phyloP scores from a whole-genome alignment of 2,329 filamentous ascomycete genomes.

The Hypoxylon sp. region DNA sequence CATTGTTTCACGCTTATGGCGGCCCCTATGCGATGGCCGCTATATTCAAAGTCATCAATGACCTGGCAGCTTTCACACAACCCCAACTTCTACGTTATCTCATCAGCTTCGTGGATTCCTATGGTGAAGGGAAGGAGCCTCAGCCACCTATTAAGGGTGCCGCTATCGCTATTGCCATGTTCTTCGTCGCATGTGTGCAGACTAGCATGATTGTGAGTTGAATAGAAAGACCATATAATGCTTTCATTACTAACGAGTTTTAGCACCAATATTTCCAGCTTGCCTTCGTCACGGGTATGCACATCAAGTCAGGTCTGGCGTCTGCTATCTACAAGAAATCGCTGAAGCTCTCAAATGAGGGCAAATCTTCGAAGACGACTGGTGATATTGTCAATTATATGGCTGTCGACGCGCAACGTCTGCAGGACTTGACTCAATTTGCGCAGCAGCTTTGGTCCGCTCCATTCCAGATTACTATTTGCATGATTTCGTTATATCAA shows the following conservation, averaged over 20 bases:
- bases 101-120: constrained; percentile 88
- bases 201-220: constrained; percentile 78
- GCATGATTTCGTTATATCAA: constrained; percentile 96
- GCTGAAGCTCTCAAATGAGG: constrained; percentile 91
- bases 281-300: constrained; percentile 95
- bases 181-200: constrained; percentile 85
- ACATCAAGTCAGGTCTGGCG: constrained; percentile 90
- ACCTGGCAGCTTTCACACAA: constrained; percentile 87
- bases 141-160: constrained; percentile 88
- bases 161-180: constrained; percentile 93
- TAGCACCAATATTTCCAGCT: constrained; percentile 96
- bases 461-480: constrained; percentile 94
- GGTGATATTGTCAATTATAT: constrained; percentile 99
- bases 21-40: constrained; percentile 85
- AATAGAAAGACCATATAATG: background rate
- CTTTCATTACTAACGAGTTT: constrained; percentile 44
- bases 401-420: constrained; percentile 96
- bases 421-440: constrained; percentile 95
- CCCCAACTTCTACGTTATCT: constrained; percentile 89
- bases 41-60: constrained; percentile 90
- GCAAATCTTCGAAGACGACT: constrained; percentile 87
- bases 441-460: constrained; percentile 97
- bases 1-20: constrained; percentile 86
- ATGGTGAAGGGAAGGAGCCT: constrained; percentile 69
- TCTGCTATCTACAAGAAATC: constrained; percentile 95